Evolutionary conservation across 768 basidiomycete species (phyloP).

Genomic region (Auricularia cornea): DNA sequence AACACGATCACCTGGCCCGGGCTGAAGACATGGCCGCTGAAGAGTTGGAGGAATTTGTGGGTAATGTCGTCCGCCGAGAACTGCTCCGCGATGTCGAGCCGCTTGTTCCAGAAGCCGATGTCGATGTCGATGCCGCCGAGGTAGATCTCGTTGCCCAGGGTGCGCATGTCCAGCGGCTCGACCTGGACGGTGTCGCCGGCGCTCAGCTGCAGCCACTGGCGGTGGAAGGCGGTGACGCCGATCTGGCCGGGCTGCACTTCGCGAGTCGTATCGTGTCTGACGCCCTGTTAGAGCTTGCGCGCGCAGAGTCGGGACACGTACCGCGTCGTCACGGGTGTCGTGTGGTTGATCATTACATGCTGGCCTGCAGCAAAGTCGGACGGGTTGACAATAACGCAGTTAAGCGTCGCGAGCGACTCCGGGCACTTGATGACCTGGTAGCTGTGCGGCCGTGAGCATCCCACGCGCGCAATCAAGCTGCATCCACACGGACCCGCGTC

Average conservation of each 20-base stretch:
- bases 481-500: not conserved
- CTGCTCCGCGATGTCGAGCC: constrained; percentile 50
- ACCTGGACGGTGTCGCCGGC: constrained; percentile 69
- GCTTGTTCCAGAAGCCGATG: constrained; percentile 51
- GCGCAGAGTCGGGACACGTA: constrained; percentile 24
- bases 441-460: constrained; percentile 20
- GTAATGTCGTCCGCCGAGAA: constrained; percentile 87
- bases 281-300: not conserved
- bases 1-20: constrained; percentile 66
- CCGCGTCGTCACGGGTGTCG: constrained; percentile 67
- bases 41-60: constrained; percentile 63
- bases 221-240: constrained; percentile 68
- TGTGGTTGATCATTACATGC: constrained; percentile 68
- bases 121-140: constrained; percentile 77
- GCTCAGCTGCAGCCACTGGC: constrained; percentile 83
- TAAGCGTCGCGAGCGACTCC: constrained; percentile 64
- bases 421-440: constrained; percentile 55
- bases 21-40: constrained; percentile 62
- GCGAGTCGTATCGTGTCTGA: constrained; percentile 72
- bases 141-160: constrained; percentile 42
- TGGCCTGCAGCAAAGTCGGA: constrained; percentile 64
- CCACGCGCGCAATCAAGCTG: not conserved
- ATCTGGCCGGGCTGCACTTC: constrained; percentile 60
- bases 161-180: constrained; percentile 41
- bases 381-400: constrained; percentile 73